A percentile compares a stretch with the other conserved stretches of the same genome.
phyloP scores from a whole-genome alignment of 257 asterid species.

The Capsicum pubescens region DNA sequence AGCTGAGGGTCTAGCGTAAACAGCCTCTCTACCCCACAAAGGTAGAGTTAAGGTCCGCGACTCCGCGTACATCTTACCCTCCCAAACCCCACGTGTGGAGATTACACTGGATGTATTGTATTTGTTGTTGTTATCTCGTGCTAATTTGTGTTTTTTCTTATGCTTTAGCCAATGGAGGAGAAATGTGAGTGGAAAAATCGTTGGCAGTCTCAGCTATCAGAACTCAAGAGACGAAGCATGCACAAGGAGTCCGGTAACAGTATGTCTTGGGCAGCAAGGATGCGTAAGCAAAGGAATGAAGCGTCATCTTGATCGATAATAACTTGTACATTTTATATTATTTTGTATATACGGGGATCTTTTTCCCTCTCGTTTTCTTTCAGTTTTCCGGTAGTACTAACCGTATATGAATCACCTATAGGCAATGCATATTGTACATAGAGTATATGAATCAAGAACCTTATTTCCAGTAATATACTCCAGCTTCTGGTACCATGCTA shows the following conservation, averaged over 20 bases:
- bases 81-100: too few species aligned
- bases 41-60: too few species aligned
- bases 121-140: background rate
- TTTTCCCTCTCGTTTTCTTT: background rate
- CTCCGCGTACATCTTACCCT: too few species aligned
- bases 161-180: constrained; percentile 59
- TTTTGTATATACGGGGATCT: background rate
- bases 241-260: constrained; percentile 46
- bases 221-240: constrained; percentile 63
- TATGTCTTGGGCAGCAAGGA: constrained; percentile 83
- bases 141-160: constrained; percentile 26
- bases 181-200: constrained; percentile 68
- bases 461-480: background rate
- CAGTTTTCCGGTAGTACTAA: background rate
- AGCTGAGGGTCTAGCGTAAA: too few species aligned
- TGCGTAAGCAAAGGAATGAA: constrained; percentile 65
- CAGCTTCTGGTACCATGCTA: background rate
- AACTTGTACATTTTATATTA: background rate
- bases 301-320: constrained; percentile 34
- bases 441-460: constrained; percentile 5
- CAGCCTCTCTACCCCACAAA: too few species aligned
- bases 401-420: constrained; percentile 14
- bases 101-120: too few species aligned
- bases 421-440: constrained; percentile 5
- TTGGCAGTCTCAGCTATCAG: constrained; percentile 82